Percentiles rank a stretch among this genome's conserved stretches.
These are phyloP conservation scores for Liriodendron chinense DNA, from an alignment of 164 flowering plant genomes.

Conservation along the genomic window DNA sequence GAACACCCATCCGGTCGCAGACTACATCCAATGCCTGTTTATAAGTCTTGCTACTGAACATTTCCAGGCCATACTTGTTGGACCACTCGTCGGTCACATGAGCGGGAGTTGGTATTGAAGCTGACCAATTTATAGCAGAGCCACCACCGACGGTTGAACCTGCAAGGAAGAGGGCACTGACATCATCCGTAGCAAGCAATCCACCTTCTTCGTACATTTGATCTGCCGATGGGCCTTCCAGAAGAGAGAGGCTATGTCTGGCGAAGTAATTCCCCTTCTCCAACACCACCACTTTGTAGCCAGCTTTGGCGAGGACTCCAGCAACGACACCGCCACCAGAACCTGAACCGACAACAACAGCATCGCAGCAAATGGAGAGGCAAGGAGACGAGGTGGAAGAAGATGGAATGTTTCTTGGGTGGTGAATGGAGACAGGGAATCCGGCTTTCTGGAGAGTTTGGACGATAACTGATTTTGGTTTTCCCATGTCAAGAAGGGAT, in stretches of 20 bases:
- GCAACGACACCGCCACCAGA: slow-evolving; percentile 82
- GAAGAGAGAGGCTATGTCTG: slow-evolving; percentile 51
- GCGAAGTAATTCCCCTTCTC: slow-evolving; percentile 76
- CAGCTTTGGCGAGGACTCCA: slow-evolving; percentile 67
- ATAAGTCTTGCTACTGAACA: slow-evolving; percentile 57
- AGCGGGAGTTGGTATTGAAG: slow-evolving; percentile 62
- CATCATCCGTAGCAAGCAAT: slow-evolving; percentile 40
- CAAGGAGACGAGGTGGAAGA: slow-evolving; percentile 15
- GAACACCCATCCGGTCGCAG: slow-evolving; percentile 69
- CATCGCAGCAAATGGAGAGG: slow-evolving; percentile 59
- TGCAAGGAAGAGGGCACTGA: slow-evolving; percentile 45
- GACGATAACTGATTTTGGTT: slow-evolving; percentile 20
- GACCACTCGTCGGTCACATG: slow-evolving; percentile 66
- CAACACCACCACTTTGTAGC: slow-evolving; percentile 75
- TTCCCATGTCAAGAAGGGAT: slow-evolving; percentile 40
- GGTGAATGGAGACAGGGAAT: slow-evolving; percentile 28
- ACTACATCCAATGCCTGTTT: slow-evolving; percentile 62
- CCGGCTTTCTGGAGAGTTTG: slow-evolving; percentile 35
- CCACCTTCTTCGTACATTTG: slow-evolving; percentile 63
- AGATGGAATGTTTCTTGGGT: not conserved
- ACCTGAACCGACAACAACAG: slow-evolving; percentile 82
- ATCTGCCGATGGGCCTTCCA: slow-evolving; percentile 62
- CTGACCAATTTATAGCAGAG: slow-evolving; percentile 81
- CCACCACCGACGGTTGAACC: slow-evolving; percentile 93
- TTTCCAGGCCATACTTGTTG: slow-evolving; percentile 33